Evolutionary conservation across 2,329 filamentous ascomycete species (phyloP), one percentile per base, ranked within the genome.

Genomic region (Pseudogymnoascus sp.): DNA sequence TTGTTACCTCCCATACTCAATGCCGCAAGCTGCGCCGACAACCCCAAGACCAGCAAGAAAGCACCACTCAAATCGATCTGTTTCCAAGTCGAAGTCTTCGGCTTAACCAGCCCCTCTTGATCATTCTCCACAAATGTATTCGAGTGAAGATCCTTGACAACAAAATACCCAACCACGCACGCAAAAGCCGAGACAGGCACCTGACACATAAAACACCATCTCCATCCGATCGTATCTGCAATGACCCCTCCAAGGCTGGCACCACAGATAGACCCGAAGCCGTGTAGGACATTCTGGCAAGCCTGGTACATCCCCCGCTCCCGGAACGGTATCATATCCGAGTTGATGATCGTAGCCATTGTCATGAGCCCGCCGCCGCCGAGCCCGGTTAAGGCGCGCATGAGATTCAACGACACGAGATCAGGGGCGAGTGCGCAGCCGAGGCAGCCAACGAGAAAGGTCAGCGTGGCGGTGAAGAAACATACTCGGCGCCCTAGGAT

Each of bases 361-460:
- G 87, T 87, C 74, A 89, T 83, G 7, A 89, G 75, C 0, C 87
- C 88, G 0, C 86, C 88, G 0, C 87, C 88, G 0, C 87, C 88
- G 61, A 90, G 78, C 0, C 88, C 88, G n/a, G 85, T 84, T 41
- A 90, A 73, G 0, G 85, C 87, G 63, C 88, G 76, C 76, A 88
- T 87, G 14, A 81, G 77, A 66, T 89, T 88, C 61, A 91, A 78
- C 35, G 81, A 74, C 0, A 84, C 69, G 14, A 90, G 80, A 66
- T 83, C 80, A 6, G 75, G 75, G 0, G 87, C 85, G 5, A 88
- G 68, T 0, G 81, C 85, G 68, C 88, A 90, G 55, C 87, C 88
- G 2, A 86, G 74, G 64, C 86, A 89, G 0, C 87, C 87, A 0
- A 81, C 62, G 7, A 82, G 78, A 69, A 91, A 89, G 0, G 84